These are phyloP conservation scores for Eragrostis tef DNA, from an alignment of 202 grass and related monocot species.

Conservation along the genomic window DNA sequence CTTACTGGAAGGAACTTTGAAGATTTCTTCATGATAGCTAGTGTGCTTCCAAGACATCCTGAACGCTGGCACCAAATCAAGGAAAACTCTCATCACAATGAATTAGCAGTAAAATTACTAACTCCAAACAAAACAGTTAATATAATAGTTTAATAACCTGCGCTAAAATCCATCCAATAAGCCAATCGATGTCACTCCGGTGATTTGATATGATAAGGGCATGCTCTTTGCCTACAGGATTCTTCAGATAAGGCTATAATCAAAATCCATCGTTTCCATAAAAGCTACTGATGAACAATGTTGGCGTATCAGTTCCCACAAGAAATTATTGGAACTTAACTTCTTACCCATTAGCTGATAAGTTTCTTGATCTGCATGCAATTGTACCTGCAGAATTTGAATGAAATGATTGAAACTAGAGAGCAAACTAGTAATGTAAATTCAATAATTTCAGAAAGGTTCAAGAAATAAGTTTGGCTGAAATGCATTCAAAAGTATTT, in stretches of 20 bases:
- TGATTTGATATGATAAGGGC: constrained; percentile 83
- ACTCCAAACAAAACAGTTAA: neutral
- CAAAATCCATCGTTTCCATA: constrained; percentile 23
- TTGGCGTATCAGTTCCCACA: constrained; percentile 2
- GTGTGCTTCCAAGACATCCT: constrained; percentile 79
- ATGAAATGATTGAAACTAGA: constrained; percentile 14
- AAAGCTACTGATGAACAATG: constrained; percentile 2
- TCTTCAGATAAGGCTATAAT: constrained; percentile 42
- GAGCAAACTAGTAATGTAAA: constrained; percentile 17
- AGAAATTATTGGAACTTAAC: constrained; percentile 12
- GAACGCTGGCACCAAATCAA: constrained; percentile 57
- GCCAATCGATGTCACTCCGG: constrained; percentile 90
- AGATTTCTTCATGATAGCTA: constrained; percentile 93
- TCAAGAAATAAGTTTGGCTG: constrained; percentile 4
- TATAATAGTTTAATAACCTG: constrained; percentile 52
- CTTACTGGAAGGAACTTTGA: constrained; percentile 92
- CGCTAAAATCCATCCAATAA: constrained; percentile 91
- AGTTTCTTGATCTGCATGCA: constrained; percentile 69
- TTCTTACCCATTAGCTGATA: constrained; percentile 67
- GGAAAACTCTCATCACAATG: neutral
- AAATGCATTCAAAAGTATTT: neutral
- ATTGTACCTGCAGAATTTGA: constrained; percentile 53
- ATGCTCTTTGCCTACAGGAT: constrained; percentile 75
- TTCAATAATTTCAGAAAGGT: constrained; percentile 16
- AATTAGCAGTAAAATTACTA: constrained; percentile 18